These are phyloP conservation scores for Cordyceps militaris DNA, from an alignment of 2,329 filamentous ascomycete genomes.

Conservation along the genomic window DNA sequence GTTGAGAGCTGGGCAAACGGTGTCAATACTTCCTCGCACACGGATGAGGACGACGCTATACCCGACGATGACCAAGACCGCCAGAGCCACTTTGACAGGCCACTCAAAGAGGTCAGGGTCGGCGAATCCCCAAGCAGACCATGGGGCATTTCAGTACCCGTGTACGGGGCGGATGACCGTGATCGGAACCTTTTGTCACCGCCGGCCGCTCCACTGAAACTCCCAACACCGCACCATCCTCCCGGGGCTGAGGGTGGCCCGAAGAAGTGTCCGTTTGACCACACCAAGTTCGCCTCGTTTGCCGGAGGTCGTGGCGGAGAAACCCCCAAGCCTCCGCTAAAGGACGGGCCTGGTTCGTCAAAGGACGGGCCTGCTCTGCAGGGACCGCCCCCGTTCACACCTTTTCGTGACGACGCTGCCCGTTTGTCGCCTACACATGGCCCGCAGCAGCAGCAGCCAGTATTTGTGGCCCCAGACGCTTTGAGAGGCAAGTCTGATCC, in stretches of 20 bases:
- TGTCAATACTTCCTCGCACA: constrained; percentile 50
- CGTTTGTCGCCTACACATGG: constrained; percentile 15
- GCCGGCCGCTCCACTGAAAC: constrained; percentile 50
- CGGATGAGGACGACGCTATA: constrained; percentile 26
- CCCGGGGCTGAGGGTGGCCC: constrained; percentile 18
- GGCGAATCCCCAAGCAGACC: constrained; percentile 89
- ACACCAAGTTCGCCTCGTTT: constrained; percentile 37
- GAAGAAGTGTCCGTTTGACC: constrained; percentile 54
- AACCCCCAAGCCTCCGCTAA: constrained; percentile 14
- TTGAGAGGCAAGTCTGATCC: constrained; percentile 24
- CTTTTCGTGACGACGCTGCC: constrained; percentile 14
- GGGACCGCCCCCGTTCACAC: constrained; percentile 20
- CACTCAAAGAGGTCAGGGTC: constrained; percentile 81
- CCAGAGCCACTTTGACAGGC: constrained; percentile 71
- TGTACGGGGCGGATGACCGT: constrained; percentile 37
- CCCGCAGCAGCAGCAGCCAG: constrained; percentile 32
- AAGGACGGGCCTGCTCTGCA: constrained; percentile 10
- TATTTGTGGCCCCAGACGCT: constrained; percentile 44
- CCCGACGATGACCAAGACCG: constrained; percentile 44
- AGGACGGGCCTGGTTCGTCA: constrained; percentile 12
- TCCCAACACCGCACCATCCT: constrained; percentile 32
- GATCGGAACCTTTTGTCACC: constrained; percentile 44
- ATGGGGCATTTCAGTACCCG: constrained; percentile 82
- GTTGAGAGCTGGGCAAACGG: constrained; percentile 83
- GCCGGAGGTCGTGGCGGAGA: constrained; percentile 17